Conservation (phyloP, 352 stramenopile species). For the Pythium utonaiense region DNA sequence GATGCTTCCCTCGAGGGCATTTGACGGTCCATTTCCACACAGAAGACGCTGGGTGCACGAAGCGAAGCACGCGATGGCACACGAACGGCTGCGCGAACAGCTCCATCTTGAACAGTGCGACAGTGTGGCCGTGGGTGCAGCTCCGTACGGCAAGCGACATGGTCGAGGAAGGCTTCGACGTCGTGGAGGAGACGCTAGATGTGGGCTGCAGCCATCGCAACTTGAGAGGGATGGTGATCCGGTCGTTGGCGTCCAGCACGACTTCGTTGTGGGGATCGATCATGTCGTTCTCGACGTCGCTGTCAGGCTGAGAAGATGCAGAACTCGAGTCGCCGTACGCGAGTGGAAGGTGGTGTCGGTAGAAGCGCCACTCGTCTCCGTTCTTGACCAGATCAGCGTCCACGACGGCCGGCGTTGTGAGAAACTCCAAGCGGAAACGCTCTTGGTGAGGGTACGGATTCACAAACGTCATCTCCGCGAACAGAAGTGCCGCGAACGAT, state of each 20-base stretch:
- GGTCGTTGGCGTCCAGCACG: slow-evolving; percentile 83
- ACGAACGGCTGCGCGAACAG: slow-evolving; percentile 71
- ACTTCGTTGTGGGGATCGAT: slow-evolving; percentile 88
- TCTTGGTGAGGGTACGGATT: slow-evolving; percentile 93
- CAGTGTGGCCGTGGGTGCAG: slow-evolving; percentile 86
- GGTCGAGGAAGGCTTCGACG: slow-evolving; percentile 4
- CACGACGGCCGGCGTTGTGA: slow-evolving; percentile 29
- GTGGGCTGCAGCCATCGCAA: slow-evolving; percentile 71
- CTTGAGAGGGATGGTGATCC: slow-evolving; percentile 82
- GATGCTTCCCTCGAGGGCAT: slow-evolving; percentile 43
- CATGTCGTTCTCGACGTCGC: slow-evolving; percentile 89
- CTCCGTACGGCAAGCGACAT: slow-evolving; percentile 53
- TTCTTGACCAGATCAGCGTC: slow-evolving; percentile 80
- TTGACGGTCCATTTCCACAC: slow-evolving; percentile 62
- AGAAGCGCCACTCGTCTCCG: slow-evolving; percentile 82
- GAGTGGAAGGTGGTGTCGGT: slow-evolving; percentile 58
- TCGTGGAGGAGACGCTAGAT: slow-evolving; percentile 4
- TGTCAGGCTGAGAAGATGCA: background rate
- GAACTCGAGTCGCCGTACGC: slow-evolving; percentile 29
- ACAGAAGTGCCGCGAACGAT: slow-evolving; percentile 73
- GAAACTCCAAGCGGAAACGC: slow-evolving; percentile 86
- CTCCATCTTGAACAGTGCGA: slow-evolving; percentile 87
- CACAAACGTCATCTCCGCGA: slow-evolving; percentile 85
- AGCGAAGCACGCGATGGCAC: slow-evolving; percentile 81
- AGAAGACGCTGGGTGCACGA: slow-evolving; percentile 45